Percentiles rank a stretch among this genome's conserved stretches.
Conservation (phyloP, 345 rosid genomes). For the Citrus trifoliata region DNA sequence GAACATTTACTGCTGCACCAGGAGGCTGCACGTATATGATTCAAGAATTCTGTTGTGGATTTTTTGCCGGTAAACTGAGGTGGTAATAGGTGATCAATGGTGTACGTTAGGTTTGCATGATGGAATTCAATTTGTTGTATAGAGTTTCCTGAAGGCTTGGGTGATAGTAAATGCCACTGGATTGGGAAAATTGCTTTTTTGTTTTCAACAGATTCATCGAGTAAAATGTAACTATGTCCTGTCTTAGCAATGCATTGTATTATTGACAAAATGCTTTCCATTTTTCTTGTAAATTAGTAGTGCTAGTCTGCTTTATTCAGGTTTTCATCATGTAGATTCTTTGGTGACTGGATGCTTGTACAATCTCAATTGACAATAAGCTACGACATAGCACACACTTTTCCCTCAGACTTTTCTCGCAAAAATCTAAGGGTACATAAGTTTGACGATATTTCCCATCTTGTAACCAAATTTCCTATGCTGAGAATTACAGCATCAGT, state of each 20-base stretch:
- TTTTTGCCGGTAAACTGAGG: background rate
- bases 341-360: background rate
- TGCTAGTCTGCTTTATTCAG: background rate
- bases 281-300: background rate
- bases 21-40: conserved; percentile 4
- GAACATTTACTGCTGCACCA: background rate
- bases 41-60: conserved; percentile 2
- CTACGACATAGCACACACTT: background rate
- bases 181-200: background rate
- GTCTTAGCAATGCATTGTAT: background rate
- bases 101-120: background rate
- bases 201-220: background rate
- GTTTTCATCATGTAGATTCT: background rate
- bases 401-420: background rate
- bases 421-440: background rate
- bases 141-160: conserved; percentile 11
- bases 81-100: background rate
- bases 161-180: conserved; percentile 7
- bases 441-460: background rate
- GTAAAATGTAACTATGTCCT: background rate
- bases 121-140: conserved; percentile 17
- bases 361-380: background rate
- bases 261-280: background rate
- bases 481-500: background rate
- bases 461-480: background rate